Evolutionary conservation across 2,329 filamentous ascomycete species (phyloP).

Genomic region (Alternaria arborescens): DNA sequence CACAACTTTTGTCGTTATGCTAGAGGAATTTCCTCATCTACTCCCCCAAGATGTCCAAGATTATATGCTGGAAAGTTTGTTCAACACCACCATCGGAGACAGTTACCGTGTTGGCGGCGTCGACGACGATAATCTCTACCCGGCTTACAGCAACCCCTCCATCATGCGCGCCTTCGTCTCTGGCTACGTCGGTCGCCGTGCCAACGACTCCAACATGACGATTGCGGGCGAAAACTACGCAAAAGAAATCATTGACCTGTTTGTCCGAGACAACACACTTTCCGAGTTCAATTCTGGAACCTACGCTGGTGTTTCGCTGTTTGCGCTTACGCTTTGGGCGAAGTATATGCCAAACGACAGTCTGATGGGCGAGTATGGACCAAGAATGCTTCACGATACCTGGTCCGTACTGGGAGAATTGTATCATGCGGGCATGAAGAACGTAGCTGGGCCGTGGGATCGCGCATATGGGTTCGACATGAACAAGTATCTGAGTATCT

Average conservation of each 20-base stretch:
- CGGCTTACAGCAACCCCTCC: constrained; percentile 67
- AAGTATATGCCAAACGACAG: constrained; percentile 66
- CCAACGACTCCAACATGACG: constrained; percentile 68
- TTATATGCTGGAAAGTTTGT: constrained; percentile 63
- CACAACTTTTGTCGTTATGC: constrained; percentile 65
- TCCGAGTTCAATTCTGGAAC: constrained; percentile 71
- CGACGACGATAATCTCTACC: constrained; percentile 69
- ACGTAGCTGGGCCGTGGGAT: constrained; percentile 72
- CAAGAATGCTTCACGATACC: constrained; percentile 61
- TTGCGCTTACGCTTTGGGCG: constrained; percentile 65
- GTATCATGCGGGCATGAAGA: constrained; percentile 67
- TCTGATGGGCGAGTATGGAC: constrained; percentile 62
- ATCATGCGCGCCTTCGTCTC: constrained; percentile 71
- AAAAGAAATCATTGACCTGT: constrained; percentile 64
- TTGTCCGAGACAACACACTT: constrained; percentile 64
- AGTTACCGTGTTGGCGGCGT: constrained; percentile 68
- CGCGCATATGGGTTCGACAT: constrained; percentile 70
- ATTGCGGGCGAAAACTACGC: constrained; percentile 65
- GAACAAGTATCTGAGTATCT: constrained; percentile 67
- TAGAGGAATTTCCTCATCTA: constrained; percentile 66
- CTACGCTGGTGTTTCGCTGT: constrained; percentile 69
- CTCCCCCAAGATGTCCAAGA: constrained; percentile 51
- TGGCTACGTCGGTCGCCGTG: constrained; percentile 65
- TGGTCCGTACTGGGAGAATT: constrained; percentile 63
- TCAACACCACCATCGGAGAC: constrained; percentile 66